These are phyloP conservation scores for Aspergillus pseudotamarii DNA, from an alignment of 2,329 filamentous ascomycete genomes.

Conservation along the genomic window DNA sequence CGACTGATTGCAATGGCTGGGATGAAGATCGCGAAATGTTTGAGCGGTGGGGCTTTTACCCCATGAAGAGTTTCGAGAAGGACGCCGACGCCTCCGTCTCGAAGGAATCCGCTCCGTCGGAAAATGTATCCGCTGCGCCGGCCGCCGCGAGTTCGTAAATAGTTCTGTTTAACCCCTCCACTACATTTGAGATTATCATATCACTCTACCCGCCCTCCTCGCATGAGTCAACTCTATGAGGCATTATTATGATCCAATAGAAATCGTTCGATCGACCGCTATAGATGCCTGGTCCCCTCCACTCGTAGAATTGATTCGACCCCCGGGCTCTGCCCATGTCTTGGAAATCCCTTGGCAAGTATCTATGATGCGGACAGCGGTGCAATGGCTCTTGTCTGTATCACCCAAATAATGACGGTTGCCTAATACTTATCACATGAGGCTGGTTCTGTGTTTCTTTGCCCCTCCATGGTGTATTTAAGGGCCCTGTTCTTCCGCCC, in stretches of 20 bases:
- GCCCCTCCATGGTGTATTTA: not conserved
- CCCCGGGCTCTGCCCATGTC: not conserved
- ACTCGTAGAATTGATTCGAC: constrained; percentile 10
- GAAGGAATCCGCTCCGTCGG: constrained; percentile 10
- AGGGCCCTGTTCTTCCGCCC: not conserved
- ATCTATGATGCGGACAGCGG: not conserved
- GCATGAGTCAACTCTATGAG: constrained; percentile 3
- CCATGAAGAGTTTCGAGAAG: constrained; percentile 67
- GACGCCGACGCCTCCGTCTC: constrained; percentile 7
- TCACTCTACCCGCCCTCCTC: not conserved
- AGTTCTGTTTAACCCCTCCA: constrained; percentile 1
- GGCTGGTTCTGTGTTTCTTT: not conserved
- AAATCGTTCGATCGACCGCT: constrained; percentile 2
- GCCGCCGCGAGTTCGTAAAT: constrained; percentile 32
- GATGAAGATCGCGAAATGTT: constrained; percentile 87
- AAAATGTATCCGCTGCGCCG: constrained; percentile 30
- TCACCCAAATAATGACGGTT: not conserved
- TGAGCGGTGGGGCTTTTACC: constrained; percentile 75
- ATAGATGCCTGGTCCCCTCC: not conserved
- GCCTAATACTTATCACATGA: not conserved
- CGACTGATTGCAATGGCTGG: constrained; percentile 88
- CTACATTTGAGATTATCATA: constrained; percentile 1
- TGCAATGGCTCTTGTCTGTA: not conserved
- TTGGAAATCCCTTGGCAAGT: constrained; percentile 7
- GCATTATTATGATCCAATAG: constrained; percentile 12